Base-by-base conservation (phyloP, 768 basidiomycete genomes). In the Agrocybe pediades region DNA sequence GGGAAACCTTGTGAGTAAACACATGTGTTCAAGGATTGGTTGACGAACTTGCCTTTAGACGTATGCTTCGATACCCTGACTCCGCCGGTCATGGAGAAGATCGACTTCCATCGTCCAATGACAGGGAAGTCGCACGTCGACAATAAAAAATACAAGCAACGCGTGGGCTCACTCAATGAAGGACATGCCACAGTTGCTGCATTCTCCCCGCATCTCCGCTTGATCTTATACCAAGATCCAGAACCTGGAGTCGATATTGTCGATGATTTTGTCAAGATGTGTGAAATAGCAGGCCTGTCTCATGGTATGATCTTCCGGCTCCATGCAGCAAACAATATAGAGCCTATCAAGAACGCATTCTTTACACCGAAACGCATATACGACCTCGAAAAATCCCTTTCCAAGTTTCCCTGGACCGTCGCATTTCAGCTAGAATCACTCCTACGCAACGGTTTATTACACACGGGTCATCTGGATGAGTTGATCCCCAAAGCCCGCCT, bases 361-460 rank as follows among this genome's bases (percentile, higher is more conserved):
- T 92, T 88, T 62, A 59, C 72, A 0, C 58, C 62, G 9, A 80
- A 69, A 55, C 68, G 71, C 4, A 73, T 92, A 2, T 68, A 76
- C 54, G 69, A 68, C 8, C 64, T 89, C 8, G 70, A 73, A 15
- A 63, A 61, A 15, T 75, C 75, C 69, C 58, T 88, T 40, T 65
- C 66, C 25, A 68, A 65, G 3, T 75, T 86, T 42, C 73, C 79
- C 13, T 92, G 88, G 87, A 68, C 72, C 3, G 76, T 90, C 26
- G 87, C 85, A 0, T 94, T 92, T 64, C 92, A 94, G 66, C 70
- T 92, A 24, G 90, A 90, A 65, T 80, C 83, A 0, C 71, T 91
- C 9, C 65, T 93, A 5, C 82, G 74, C 20, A 88, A 87, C 54
- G 80, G 81, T 0, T 67, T 82, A 17, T 72, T 92, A 19, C 82